phyloP scores from a whole-genome alignment of 495 filamentous ascomycete genomes.

The Aspergillus wentii region DNA sequence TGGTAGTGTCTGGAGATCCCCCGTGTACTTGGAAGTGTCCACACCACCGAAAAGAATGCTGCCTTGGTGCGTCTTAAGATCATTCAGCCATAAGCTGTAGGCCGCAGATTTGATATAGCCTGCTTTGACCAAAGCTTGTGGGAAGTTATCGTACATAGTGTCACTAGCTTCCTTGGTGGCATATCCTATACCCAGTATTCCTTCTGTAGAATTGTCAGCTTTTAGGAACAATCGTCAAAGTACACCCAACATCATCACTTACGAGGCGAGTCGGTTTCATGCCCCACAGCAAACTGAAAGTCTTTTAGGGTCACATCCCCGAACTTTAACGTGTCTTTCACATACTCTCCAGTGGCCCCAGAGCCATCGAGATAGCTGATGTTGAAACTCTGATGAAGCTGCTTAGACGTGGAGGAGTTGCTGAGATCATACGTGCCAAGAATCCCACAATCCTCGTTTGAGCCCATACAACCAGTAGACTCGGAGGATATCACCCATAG shows the following conservation, averaged over 20 bases:
- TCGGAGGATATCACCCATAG: slow-evolving; percentile 52
- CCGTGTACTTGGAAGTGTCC: slow-evolving; percentile 68
- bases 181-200: slow-evolving; percentile 87
- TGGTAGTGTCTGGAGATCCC: slow-evolving; percentile 64
- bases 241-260: too few species aligned
- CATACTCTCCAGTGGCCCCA: slow-evolving; percentile 69
- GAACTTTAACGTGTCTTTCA: slow-evolving; percentile 65
- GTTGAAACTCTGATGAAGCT: slow-evolving; percentile 63
- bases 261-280: too few species aligned
- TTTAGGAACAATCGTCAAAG: not conserved
- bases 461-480: slow-evolving; percentile 17
- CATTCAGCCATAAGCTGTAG: slow-evolving; percentile 85
- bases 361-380: slow-evolving; percentile 77
- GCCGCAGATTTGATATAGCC: slow-evolving; percentile 67
- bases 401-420: slow-evolving; percentile 62
- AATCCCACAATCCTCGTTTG: slow-evolving; percentile 39
- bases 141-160: slow-evolving; percentile 51
- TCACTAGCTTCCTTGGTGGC: slow-evolving; percentile 50
- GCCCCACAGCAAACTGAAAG: too few species aligned
- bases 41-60: slow-evolving; percentile 85
- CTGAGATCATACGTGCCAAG: slow-evolving; percentile 51
- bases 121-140: slow-evolving; percentile 64
- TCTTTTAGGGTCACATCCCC: too few species aligned
- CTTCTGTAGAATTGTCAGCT: slow-evolving; percentile 37
- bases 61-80: slow-evolving; percentile 64